Base-by-base conservation (phyloP, 345 rosid species). In the Acer saccharum region DNA sequence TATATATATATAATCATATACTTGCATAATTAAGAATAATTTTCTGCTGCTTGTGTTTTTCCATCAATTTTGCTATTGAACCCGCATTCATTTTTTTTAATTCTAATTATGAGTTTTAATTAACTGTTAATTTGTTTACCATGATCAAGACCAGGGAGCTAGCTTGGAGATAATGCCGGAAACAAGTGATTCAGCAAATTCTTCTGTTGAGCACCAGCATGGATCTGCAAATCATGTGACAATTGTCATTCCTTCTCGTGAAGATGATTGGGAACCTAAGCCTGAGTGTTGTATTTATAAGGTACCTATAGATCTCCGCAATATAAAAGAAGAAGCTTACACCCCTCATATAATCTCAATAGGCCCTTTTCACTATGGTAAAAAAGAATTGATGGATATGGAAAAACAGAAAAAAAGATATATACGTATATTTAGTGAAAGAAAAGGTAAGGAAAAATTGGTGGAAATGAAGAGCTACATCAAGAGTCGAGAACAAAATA, bases 321-420 rank as follows among this genome's bases (percentile, higher is more conserved):
- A 69, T n/a, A 17, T 44, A 18, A 68, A 68, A 1, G n/a, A 58
- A 58, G 4, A 25, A 10, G 63, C 46, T 35, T 71, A 52, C 23
- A 71, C 74, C 52, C 74, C 74, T 50, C 74, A 9, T 6, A 20
- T 71, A 25, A 25, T 71, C 7, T 52, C 74, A 10, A 71, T 52
- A 16, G 74, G 74, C 60, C 74, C 44, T 71, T 13, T 71, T 54
- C 74, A 71, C 32, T 10, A 23, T 46, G 12, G 1, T 2, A 27
- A 1, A 0, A 2, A 27, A 55, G 10, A 71, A 0, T 16, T 71
- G n/a, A 2, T 0, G 27, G 21, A 54, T 3, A 69, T 69, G 73
- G 41, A 69, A 46, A 20, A 18, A 10, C 73, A 69, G 18, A 69
- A 69, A 14, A 4, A 8, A 4, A 69, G 35, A 48, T 69, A 69